Conservation (phyloP, 768 basidiomycete genomes). For the Trametes meyenii region DNA sequence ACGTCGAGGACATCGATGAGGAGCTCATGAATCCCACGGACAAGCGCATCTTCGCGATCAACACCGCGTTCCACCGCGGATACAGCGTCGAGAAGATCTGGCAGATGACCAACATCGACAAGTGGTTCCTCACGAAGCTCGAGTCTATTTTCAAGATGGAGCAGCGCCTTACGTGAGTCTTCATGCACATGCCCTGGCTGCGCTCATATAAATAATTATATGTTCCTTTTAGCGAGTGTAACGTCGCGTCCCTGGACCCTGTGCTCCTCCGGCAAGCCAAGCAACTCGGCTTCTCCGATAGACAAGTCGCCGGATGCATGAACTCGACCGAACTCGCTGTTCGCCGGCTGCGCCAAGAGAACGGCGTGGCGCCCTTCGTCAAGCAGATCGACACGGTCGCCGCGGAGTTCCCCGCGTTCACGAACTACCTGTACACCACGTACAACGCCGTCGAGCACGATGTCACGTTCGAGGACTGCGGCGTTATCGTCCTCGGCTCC, state of each 20-base stretch:
- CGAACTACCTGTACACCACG: slow-evolving; percentile 98
- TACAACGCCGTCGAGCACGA: slow-evolving; percentile 98
- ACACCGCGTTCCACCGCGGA: slow-evolving; percentile 88
- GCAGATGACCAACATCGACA: slow-evolving; percentile 98
- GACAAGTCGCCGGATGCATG: slow-evolving; percentile 81
- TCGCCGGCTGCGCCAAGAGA: slow-evolving; percentile 85
- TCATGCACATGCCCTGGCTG: neutral
- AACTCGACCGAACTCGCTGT: slow-evolving; percentile 93
- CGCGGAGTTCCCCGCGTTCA: slow-evolving; percentile 97
- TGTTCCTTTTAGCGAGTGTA: slow-evolving; percentile 52
- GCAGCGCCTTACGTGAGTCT: slow-evolving; percentile 67
- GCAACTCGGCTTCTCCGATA: slow-evolving; percentile 95
- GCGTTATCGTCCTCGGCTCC: slow-evolving; percentile 96
- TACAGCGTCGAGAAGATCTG: slow-evolving; percentile 96
- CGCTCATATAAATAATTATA: slow-evolving; percentile 6
- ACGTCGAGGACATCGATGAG: slow-evolving; percentile 88
- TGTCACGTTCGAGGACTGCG: slow-evolving; percentile 84
- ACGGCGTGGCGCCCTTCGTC: slow-evolving; percentile 83
- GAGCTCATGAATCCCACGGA: slow-evolving; percentile 95
- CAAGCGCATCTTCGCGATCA: slow-evolving; percentile 96
- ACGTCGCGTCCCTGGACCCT: slow-evolving; percentile 62
- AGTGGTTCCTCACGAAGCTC: slow-evolving; percentile 95
- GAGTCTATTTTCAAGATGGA: slow-evolving; percentile 85
- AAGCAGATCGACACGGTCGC: slow-evolving; percentile 99
- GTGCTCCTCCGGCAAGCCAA: slow-evolving; percentile 80